Percentiles rank a stretch among this genome's conserved stretches.
phyloP scores from a whole-genome alignment of 2,329 filamentous ascomycete genomes.

The Stemphylium vesicarium region DNA sequence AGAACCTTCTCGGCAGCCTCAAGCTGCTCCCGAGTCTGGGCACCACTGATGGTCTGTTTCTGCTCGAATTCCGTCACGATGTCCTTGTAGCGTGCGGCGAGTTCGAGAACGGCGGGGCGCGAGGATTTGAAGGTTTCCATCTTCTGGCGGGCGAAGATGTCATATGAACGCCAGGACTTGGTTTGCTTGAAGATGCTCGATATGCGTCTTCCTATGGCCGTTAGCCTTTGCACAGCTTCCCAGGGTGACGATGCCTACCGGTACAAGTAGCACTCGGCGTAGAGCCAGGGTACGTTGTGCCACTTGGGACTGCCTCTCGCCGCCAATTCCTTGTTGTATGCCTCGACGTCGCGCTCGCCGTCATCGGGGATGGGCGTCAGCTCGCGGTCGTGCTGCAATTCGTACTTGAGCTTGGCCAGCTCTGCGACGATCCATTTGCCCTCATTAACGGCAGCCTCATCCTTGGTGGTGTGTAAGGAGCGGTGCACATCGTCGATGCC shows the following conservation, averaged over 20 bases:
- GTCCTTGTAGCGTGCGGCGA: slow-evolving; percentile 78
- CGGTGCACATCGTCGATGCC: slow-evolving; percentile 95
- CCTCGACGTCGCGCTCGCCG: slow-evolving; percentile 73
- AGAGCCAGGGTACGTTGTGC: slow-evolving; percentile 89
- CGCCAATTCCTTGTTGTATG: slow-evolving; percentile 86
- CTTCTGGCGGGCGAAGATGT: slow-evolving; percentile 89
- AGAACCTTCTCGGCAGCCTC: slow-evolving; percentile 76
- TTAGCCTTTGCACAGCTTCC: slow-evolving; percentile 1
- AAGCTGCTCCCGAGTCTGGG: slow-evolving; percentile 58
- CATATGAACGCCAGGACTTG: slow-evolving; percentile 85
- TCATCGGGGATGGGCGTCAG: slow-evolving; percentile 81
- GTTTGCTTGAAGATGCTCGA: slow-evolving; percentile 78
- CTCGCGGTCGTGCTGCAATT: slow-evolving; percentile 85
- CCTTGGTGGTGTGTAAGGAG: slow-evolving; percentile 64
- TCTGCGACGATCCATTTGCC: slow-evolving; percentile 85
- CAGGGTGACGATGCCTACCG: slow-evolving; percentile 56
- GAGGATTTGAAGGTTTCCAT: slow-evolving; percentile 91
- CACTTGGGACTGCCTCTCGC: slow-evolving; percentile 76
- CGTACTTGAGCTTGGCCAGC: slow-evolving; percentile 87
- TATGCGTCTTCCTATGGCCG: slow-evolving; percentile 68
- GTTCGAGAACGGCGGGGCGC: slow-evolving; percentile 81
- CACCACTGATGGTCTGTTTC: slow-evolving; percentile 53
- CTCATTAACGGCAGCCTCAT: slow-evolving; percentile 72
- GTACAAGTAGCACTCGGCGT: slow-evolving; percentile 92
- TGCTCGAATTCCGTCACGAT: slow-evolving; percentile 70